phyloP scores from a whole-genome alignment of 169 alveolate species.

The Plasmodium relictum region DNA sequence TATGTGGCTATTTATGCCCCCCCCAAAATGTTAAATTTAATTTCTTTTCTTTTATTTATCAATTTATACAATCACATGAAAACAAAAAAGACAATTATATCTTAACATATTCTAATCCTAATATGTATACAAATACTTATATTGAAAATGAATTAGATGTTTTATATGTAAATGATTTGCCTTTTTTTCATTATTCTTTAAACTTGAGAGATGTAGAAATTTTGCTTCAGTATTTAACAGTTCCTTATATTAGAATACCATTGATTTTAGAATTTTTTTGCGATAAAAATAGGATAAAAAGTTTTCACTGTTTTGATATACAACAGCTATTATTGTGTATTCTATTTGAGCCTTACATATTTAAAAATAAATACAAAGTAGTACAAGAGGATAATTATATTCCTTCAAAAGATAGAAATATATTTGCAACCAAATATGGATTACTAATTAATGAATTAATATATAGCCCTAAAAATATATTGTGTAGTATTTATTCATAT shows the following conservation, averaged over 20 bases:
- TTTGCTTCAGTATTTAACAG: slow-evolving; percentile 88
- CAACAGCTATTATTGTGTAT: slow-evolving; percentile 87
- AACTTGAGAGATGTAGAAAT: slow-evolving; percentile 87
- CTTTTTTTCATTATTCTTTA: slow-evolving; percentile 84
- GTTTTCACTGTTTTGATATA: slow-evolving; percentile 83
- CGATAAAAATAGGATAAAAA: slow-evolving; percentile 84
- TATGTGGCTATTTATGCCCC: slow-evolving; percentile 74
- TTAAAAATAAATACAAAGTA: slow-evolving; percentile 81
- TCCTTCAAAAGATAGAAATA: slow-evolving; percentile 81
- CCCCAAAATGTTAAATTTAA: slow-evolving; percentile 80
- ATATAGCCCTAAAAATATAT: slow-evolving; percentile 58
- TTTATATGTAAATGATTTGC: slow-evolving; percentile 84
- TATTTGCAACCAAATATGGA: slow-evolving; percentile 87
- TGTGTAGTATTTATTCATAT: slow-evolving; percentile 63
- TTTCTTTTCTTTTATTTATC: slow-evolving; percentile 73
- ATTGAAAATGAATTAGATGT: slow-evolving; percentile 87
- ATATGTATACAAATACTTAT: slow-evolving; percentile 69
- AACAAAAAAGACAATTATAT: slow-evolving; percentile 48
- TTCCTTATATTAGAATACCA: slow-evolving; percentile 90
- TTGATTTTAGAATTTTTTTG: slow-evolving; percentile 88
- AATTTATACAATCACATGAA: slow-evolving; percentile 66
- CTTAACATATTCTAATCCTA: slow-evolving; percentile 73
- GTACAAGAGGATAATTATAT: slow-evolving; percentile 80
- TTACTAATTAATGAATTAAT: slow-evolving; percentile 86
- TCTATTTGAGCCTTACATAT: slow-evolving; percentile 87